Evolutionary conservation across 805 yeast genomes (phyloP), one percentile per base, ranked within the genome.

Genomic region (Lipomyces starkeyi): DNA sequence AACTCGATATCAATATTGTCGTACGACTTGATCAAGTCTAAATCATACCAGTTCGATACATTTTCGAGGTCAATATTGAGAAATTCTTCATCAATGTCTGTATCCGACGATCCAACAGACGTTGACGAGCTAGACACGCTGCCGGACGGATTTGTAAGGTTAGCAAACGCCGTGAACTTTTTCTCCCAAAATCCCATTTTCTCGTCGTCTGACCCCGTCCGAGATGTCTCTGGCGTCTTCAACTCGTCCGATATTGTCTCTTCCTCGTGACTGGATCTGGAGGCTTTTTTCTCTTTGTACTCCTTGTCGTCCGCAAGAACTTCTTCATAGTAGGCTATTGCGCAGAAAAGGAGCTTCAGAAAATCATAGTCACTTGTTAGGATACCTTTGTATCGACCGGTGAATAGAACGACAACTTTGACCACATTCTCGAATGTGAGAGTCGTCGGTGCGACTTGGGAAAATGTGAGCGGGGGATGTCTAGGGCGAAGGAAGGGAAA

Each of bases 401-500:
- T 76, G 69, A 83, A 82, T 5, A 88, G 65, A 13, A 85, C 77
- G 0, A 83, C 74, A 3, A 86, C 81, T 69, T 86, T 83, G 14
- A 83, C 66, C 56, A 86, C 65, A 2, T 83, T 83, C 2, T 79
- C 77, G 2, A 78, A 78, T 0, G 80, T 77, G 7, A 85, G 74
- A 2, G 78, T 71, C 11, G 74, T 75, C 4, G 73, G 74, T 37
- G 71, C 67, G 13, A 58, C 43, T n/a, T 63, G 64, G 3, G 68
- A 59, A 25, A 66, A 58, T 6, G 70, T 58, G 14, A 69, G 27
- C 6, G 72, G 72, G 1, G 68, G 63, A 22, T 40, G 60, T 7
- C 75, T 70, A 20, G 80, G 80, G 27, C 78, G 76, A 7, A 86
- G 66, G 63, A 86, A 80, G 0, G 91, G 91, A 72, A 83, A 85